Evolutionary conservation across 2,329 filamentous ascomycete species (phyloP).

Genomic region (Fusarium sarcochroum): DNA sequence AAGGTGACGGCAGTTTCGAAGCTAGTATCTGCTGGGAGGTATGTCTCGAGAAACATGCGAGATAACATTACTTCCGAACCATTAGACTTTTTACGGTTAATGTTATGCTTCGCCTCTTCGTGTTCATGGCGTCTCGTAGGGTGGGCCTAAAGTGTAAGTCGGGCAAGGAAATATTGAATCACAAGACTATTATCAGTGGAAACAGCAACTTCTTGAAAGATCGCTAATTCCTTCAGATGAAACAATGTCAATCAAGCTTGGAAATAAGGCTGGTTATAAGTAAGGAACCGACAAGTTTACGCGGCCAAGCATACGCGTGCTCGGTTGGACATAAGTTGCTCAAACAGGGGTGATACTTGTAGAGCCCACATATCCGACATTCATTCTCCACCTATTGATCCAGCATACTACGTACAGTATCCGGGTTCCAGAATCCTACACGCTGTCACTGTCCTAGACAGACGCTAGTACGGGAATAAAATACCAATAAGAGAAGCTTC

Average conservation of each 20-base stretch:
- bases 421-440: conserved; percentile 7
- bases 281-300: conserved; percentile 10
- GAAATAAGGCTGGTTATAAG: conserved; percentile 19
- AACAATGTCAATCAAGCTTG: conserved; percentile 5
- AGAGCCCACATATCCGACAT: conserved; percentile 1
- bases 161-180: too few relatives aligned
- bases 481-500: background rate
- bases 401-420: background rate
- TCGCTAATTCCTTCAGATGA: background rate
- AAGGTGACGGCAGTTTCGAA: too few relatives aligned
- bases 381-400: conserved; percentile 8
- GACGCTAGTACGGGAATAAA: conserved; percentile 25
- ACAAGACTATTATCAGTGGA: too few relatives aligned
- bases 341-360: conserved; percentile 1
- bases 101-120: too few relatives aligned
- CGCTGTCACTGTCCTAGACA: background rate
- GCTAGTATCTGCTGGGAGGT: too few relatives aligned
- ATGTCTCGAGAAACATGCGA: too few relatives aligned
- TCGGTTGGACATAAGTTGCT: conserved; percentile 14
- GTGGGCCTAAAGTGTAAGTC: too few relatives aligned
- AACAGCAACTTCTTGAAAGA: background rate
- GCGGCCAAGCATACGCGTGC: conserved; percentile 7
- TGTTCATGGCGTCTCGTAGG: too few relatives aligned
- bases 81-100: too few relatives aligned
- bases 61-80: too few relatives aligned